Base-by-base conservation (phyloP, 805 yeast genomes). In the Lipomyces oligophaga region DNA sequence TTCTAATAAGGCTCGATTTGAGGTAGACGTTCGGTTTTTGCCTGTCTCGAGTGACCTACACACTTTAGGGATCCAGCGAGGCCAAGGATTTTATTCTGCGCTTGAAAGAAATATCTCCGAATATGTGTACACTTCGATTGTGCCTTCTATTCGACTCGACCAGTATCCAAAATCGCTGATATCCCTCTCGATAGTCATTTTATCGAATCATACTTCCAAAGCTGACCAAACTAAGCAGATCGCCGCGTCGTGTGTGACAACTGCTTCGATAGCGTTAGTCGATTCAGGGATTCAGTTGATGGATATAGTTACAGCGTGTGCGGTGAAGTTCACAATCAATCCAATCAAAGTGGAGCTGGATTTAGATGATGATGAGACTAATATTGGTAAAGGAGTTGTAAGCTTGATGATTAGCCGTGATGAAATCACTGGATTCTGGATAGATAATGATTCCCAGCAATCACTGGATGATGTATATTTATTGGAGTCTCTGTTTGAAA, bases 121-220 rank as follows among this genome's bases (percentile, higher is more conserved):
- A 15, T 78, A 73, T 48, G 64, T 81, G 6, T 74, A 75, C 43
- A 70, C 80, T 3, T 65, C 81, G 33, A 60, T 80, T 15, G 62
- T 72, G 20, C 76, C 82, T 6, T 65, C 80, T 1, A 70, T 84
- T 1, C 57, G 81, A 16, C 68, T 86, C 27, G 77, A 77, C 11
- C 80, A 81, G 52, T 93, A 93, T 63, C 97, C 97, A 3, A 90
- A 90, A 65, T 85, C 96, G 2, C 80, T 89, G 16, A 85, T 90
- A 47, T 93, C 83, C 60, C 75, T 90, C 13, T 82, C 81, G 52
- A 70, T 93, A 4, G 77, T 82, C 32, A 69, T 90, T 5, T 73
- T 89, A 24, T 71, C 65, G 32, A 63, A 75, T 24, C 65, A 74
- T 24, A 68, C 75, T 32, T 65, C 68, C 26, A 62, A 67, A 32